Conservation (phyloP, 768 basidiomycete species). For the Tephrocybe sp. region DNA sequence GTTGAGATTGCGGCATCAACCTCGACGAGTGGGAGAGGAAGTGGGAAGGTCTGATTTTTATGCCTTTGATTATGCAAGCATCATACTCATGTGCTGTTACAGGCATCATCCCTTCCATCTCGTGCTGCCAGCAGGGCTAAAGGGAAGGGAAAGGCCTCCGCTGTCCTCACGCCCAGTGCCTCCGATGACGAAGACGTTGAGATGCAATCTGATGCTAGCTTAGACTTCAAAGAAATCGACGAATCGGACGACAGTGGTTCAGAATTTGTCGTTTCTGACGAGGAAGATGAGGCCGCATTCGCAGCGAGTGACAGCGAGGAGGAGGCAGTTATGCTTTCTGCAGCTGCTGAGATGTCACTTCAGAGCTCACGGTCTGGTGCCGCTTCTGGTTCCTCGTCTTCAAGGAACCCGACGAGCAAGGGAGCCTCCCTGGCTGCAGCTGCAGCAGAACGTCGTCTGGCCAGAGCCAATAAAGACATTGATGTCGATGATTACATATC, state of each 20-base stretch:
- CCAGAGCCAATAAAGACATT: conserved; percentile 26
- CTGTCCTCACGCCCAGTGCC: conserved; percentile 21
- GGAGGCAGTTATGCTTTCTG: conserved; percentile 53
- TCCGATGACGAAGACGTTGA: conserved; percentile 30
- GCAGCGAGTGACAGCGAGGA: conserved; percentile 31
- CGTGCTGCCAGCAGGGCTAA: conserved; percentile 20
- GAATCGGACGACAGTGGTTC: conserved; percentile 62
- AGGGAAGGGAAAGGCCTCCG: conserved; percentile 37
- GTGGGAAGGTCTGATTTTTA: conserved; percentile 22
- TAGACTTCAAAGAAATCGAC: conserved; percentile 38
- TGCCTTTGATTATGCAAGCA: not conserved
- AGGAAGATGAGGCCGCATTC: conserved; percentile 33
- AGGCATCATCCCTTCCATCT: conserved; percentile 10
- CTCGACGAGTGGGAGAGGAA: conserved; percentile 3
- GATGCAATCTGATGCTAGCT: conserved; percentile 32
- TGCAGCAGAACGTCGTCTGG: conserved; percentile 53
- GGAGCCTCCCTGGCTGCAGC: conserved; percentile 44
- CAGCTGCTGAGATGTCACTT: conserved; percentile 56
- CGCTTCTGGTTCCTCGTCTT: conserved; percentile 37
- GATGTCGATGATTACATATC: conserved; percentile 31
- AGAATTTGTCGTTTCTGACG: conserved; percentile 51
- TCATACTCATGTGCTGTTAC: not conserved
- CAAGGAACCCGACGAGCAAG: conserved; percentile 32
- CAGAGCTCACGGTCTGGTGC: conserved; percentile 27
- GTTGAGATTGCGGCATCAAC: conserved; percentile 30